Percentiles rank a stretch among this genome's conserved stretches.
These are phyloP conservation scores for Pleurotus platypus DNA, from an alignment of 768 basidiomycete species.

Conservation along the genomic window DNA sequence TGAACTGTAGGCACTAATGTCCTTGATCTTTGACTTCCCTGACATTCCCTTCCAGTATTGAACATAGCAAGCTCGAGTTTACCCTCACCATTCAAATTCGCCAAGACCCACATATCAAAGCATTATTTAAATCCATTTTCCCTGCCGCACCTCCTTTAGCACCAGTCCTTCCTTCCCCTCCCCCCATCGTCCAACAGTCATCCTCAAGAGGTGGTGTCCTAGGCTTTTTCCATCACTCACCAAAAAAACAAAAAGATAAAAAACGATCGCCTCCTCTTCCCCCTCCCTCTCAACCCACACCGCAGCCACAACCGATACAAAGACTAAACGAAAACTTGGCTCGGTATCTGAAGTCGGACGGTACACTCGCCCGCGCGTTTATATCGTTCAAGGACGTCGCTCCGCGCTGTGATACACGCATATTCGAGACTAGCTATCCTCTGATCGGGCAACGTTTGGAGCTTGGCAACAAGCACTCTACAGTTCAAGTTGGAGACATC, in stretches of 20 bases:
- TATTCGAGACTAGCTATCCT: constrained; percentile 82
- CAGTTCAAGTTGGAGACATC: constrained; percentile 80
- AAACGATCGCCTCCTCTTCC: constrained; percentile 28
- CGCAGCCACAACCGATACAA: constrained; percentile 32
- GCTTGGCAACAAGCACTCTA: constrained; percentile 51
- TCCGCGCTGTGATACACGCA: constrained; percentile 73
- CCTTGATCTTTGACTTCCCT: no score
- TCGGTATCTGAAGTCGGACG: constrained; percentile 78
- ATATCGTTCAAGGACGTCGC: constrained; percentile 89
- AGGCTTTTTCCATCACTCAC: constrained; percentile 72
- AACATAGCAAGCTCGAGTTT: constrained; percentile 94
- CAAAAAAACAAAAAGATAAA: constrained; percentile 62
- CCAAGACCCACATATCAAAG: constrained; percentile 78
- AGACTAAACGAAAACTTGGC: constrained; percentile 69
- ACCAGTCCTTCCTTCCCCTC: constrained; percentile 27
- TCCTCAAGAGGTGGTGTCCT: constrained; percentile 67
- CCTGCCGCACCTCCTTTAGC: constrained; percentile 43
- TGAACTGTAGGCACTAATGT: constrained; percentile 61
- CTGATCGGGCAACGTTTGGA: constrained; percentile 74
- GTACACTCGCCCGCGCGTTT: constrained; percentile 85
- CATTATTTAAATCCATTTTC: constrained; percentile 67
- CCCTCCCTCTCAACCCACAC: constrained; percentile 35
- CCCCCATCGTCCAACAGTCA: constrained; percentile 36
- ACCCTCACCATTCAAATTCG: constrained; percentile 86
- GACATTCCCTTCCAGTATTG: constrained; percentile 50